Base-by-base conservation (phyloP, 139 green algal species). In the Chlamydomonas sp. region DNA sequence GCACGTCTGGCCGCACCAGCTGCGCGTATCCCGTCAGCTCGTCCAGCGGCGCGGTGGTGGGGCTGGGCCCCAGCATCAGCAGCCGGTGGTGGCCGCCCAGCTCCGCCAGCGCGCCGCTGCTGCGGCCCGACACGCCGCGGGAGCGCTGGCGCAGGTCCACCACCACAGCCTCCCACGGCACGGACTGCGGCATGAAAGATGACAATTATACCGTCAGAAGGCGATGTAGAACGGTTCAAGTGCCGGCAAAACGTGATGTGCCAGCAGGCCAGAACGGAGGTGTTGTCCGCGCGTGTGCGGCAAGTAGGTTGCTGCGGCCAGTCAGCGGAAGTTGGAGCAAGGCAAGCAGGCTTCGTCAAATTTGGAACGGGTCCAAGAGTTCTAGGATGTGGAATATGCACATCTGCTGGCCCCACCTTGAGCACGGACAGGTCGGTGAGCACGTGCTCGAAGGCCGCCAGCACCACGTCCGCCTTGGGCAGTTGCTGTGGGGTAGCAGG, bases 391-490 rank as follows among this genome's bases (percentile, higher is more conserved):
- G 14, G 68, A n/a, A 74, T 74, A 17, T 17, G 16, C 16, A 17
- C 14, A 74, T 17, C 68, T n/a, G 15, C 68, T n/a, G 31, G 76
- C 6, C 6, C 68, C 77, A 86, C 82, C 76, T 89, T 89, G 78
- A 98, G 91, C 57, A 88, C 84, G 1, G 67, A 64, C 0, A 91
- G 79, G 75, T 97, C 95, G 10, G 90, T 74, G 15, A 84, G 88
- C 14, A 95, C 89, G 6, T 92, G 88, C 87, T 98, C 96, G 71
- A 95, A 94, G 10, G 80, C 93, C 1, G 94, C 93, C 1, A 98
- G 75, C 60, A 98, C 93, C 16, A 97, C 90, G 62, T 97, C 93
- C 1, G 94, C 88, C 93, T 96, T 97, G 63, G 93, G 90, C 58
- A 98, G 86, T 17, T 79, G 81, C 20, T 7, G 68, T 57, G 66